A percentile compares a stretch with the other conserved stretches of the same genome.
Conservation (phyloP, 495 filamentous ascomycete species). For the Lasiosphaeris hirsuta region DNA sequence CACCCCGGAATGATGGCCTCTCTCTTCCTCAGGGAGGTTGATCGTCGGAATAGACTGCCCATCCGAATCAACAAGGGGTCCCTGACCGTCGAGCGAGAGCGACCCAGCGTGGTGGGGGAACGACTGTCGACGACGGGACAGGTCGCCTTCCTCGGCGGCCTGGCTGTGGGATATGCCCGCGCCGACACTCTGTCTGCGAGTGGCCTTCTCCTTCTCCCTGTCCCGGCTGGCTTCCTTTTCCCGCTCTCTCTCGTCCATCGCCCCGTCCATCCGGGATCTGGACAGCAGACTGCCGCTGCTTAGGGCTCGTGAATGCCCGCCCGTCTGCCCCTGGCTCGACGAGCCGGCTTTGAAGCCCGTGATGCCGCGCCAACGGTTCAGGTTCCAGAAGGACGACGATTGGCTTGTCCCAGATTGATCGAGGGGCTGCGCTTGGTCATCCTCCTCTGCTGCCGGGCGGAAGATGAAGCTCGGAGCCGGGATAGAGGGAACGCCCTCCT, state of each 20-base stretch:
- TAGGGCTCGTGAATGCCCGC: conserved; percentile 11
- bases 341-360: conserved; percentile 24
- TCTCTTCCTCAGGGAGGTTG: background rate
- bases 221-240: background rate
- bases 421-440: conserved; percentile 22
- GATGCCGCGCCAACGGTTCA: conserved; percentile 42
- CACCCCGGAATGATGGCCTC: background rate
- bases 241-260: conserved; percentile 9
- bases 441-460: conserved; percentile 29
- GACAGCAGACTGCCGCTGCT: conserved; percentile 14
- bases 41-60: conserved; percentile 3
- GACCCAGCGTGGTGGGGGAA: conserved; percentile 8
- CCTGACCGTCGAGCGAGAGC: background rate
- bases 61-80: conserved; percentile 8
- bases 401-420: conserved; percentile 27
- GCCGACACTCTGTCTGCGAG: background rate
- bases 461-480: conserved; percentile 43
- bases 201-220: background rate
- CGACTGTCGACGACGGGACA: conserved; percentile 22
- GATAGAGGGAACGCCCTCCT: conserved; percentile 18
- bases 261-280: conserved; percentile 7
- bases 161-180: background rate
- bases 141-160: conserved; percentile 2
- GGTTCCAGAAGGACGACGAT: conserved; percentile 41
- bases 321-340: background rate